Evolutionary conservation across 305 asterid species (phyloP).

Genomic region (Fraxinus albicans): DNA sequence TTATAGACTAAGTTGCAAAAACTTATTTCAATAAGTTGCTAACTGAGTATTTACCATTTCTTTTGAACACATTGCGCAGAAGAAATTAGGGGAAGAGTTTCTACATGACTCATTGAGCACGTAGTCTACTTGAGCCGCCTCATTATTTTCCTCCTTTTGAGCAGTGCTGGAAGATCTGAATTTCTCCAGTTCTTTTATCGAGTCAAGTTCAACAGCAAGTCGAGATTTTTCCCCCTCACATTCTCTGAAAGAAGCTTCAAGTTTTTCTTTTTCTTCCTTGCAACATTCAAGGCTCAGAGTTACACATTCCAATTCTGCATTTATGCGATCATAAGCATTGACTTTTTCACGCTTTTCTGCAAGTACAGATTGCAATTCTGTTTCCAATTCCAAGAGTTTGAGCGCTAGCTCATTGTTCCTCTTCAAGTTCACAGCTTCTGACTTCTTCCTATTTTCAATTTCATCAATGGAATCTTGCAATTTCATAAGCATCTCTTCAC

Average conservation of each 20-base stretch:
- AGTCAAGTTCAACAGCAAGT: constrained; percentile 49
- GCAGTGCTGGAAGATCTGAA: constrained; percentile 33
- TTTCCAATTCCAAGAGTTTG: constrained; percentile 66
- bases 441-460: constrained; percentile 73
- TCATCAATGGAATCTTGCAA: constrained; percentile 92
- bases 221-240: constrained; percentile 55
- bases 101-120: constrained; percentile 28
- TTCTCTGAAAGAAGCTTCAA: constrained; percentile 54
- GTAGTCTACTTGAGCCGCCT: constrained; percentile 24
- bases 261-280: constrained; percentile 93
- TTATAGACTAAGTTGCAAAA: background rate
- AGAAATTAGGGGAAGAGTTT: constrained; percentile 32
- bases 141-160: constrained; percentile 35
- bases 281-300: constrained; percentile 90
- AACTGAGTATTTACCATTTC: constrained; percentile 42
- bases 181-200: constrained; percentile 47
- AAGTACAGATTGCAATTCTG: constrained; percentile 54
- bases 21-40: constrained; percentile 13
- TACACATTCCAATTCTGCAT: constrained; percentile 93
- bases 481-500: constrained; percentile 94
- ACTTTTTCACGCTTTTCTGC: constrained; percentile 76
- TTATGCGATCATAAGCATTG: constrained; percentile 65
- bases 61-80: constrained; percentile 25
- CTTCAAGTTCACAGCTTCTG: constrained; percentile 80
- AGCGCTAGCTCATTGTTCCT: constrained; percentile 74